These are phyloP conservation scores for Epicoccum nigrum DNA, from an alignment of 2,329 filamentous ascomycete genomes.

Conservation along the genomic window DNA sequence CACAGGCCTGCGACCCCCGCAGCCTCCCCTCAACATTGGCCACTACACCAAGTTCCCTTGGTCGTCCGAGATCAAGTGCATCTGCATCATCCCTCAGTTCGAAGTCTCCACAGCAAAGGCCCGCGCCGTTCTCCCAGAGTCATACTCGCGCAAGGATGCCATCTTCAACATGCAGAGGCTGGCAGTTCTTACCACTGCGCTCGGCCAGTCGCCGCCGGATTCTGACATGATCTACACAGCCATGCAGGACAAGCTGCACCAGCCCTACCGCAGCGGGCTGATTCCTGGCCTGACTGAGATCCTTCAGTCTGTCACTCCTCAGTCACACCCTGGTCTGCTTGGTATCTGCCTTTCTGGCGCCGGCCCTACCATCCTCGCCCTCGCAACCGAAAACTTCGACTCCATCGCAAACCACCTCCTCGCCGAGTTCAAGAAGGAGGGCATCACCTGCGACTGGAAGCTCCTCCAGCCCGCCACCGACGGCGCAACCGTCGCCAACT, in stretches of 20 bases:
- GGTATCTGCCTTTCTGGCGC: constrained; percentile 95
- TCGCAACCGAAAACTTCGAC: constrained; percentile 89
- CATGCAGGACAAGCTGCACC: constrained; percentile 99
- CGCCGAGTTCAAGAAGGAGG: constrained; percentile 70
- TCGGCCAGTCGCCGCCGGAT: constrained; percentile 88
- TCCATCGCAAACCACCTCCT: constrained; percentile 83
- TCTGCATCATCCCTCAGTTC: constrained; percentile 95
- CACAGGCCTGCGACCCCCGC: constrained; percentile 83
- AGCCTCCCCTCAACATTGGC: constrained; percentile 90
- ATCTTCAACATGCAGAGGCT: constrained; percentile 97
- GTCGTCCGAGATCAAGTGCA: constrained; percentile 93
- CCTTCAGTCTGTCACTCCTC: constrained; percentile 86
- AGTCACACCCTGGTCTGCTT: constrained; percentile 83
- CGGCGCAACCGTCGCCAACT: constrained; percentile 51
- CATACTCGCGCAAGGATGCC: constrained; percentile 81
- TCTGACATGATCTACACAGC: constrained; percentile 94
- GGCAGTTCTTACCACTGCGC: constrained; percentile 84
- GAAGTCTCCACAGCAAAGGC: constrained; percentile 94
- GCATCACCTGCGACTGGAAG: constrained; percentile 84
- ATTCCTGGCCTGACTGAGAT: constrained; percentile 93
- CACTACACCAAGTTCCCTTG: constrained; percentile 96
- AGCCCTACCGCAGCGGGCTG: constrained; percentile 89
- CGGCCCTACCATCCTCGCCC: constrained; percentile 90
- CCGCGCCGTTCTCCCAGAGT: constrained; percentile 78
- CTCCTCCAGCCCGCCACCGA: constrained; percentile 87